phyloP scores from a whole-genome alignment of 257 asterid genomes.

The Nicotiana obtusifolia region DNA sequence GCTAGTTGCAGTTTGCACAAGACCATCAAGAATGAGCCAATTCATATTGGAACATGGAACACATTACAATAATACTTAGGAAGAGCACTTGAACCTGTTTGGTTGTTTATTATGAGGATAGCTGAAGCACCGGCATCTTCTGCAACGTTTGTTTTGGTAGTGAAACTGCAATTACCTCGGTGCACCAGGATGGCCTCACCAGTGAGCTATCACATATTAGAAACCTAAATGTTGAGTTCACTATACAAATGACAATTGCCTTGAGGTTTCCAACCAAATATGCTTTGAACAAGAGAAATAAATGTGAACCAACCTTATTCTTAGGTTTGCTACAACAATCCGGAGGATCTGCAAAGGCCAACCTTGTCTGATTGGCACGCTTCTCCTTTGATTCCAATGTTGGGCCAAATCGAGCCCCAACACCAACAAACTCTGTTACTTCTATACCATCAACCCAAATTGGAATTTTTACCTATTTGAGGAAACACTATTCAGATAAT shows the following conservation, averaged over 20 bases:
- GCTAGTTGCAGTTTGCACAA: not conserved
- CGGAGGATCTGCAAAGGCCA: constrained; percentile 88
- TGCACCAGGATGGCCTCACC: constrained; percentile 88
- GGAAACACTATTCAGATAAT: not conserved
- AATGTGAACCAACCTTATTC: constrained; percentile 50
- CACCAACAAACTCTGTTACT: constrained; percentile 81
- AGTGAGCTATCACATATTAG: constrained; percentile 40
- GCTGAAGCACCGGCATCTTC: constrained; percentile 92
- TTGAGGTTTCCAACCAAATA: not conserved
- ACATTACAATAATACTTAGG: not conserved
- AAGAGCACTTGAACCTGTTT: constrained; percentile 42
- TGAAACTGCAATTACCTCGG: constrained; percentile 86
- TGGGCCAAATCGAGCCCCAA: constrained; percentile 93
- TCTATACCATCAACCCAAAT: constrained; percentile 74
- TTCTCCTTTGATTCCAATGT: constrained; percentile 92
- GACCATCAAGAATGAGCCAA: not conserved
- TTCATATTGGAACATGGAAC: not conserved
- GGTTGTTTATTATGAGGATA: constrained; percentile 69
- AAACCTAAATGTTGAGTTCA: constrained; percentile 6
- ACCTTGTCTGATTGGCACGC: constrained; percentile 75
- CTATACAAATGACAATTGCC: not conserved
- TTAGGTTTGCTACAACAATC: constrained; percentile 76
- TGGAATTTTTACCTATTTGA: constrained; percentile 79
- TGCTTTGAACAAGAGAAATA: constrained; percentile 9
- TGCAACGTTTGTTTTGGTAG: constrained; percentile 76